A percentile compares a stretch with the other conserved stretches of the same genome.
Conservation (phyloP, 192 early-diverging fungal genomes). For the Neocallimastix lanati region DNA sequence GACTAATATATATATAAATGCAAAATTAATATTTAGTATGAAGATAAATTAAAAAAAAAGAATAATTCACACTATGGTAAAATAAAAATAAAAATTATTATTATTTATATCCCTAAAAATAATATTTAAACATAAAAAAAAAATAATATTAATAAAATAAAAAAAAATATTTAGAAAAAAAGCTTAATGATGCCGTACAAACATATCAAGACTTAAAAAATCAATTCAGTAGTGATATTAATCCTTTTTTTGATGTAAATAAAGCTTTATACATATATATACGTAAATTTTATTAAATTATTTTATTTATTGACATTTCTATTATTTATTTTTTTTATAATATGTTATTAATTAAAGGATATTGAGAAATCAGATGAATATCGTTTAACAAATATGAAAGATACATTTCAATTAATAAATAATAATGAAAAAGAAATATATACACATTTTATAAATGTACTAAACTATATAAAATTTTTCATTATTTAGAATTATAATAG, state of each 20-base stretch:
- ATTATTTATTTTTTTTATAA: too few species aligned
- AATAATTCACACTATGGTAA: neutral
- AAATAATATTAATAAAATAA: too few species aligned
- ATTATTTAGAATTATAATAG: too few species aligned
- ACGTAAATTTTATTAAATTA: too few species aligned
- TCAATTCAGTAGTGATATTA: neutral
- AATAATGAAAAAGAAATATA: neutral
- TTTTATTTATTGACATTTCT: too few species aligned
- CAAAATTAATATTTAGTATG: neutral
- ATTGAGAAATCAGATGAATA: neutral
- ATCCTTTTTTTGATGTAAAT: neutral
- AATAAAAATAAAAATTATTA: too few species aligned
- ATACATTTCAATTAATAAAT: neutral
- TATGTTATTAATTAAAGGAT: too few species aligned
- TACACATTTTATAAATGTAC: neutral
- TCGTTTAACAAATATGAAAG: neutral
- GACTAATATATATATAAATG: too few species aligned
- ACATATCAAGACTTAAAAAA: neutral
- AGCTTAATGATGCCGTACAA: neutral
- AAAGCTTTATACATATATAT: too few species aligned
- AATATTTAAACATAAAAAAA: too few species aligned
- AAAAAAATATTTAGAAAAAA: neutral
- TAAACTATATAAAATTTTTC: too few species aligned
- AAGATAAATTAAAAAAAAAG: neutral
- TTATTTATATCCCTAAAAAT: too few species aligned